phyloP scores from a whole-genome alignment of 1,284 basidiomycete species.

The Pseudozyma hubeiensis region DNA sequence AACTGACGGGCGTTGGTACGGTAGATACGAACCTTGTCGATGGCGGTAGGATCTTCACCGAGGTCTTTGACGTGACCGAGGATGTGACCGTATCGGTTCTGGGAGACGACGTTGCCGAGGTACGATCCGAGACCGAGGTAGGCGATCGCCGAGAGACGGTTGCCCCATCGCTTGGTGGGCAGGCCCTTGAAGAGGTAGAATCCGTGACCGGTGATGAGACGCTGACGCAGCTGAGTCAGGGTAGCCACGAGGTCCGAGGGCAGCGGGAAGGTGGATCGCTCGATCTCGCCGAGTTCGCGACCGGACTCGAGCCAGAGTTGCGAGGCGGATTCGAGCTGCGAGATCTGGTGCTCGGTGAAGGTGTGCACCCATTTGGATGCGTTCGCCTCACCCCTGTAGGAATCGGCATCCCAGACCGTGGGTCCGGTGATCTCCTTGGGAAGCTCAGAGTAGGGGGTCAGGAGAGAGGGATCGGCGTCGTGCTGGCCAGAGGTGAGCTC shows the following conservation, averaged over 20 bases:
- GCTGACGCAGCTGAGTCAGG: slow-evolving; percentile 40
- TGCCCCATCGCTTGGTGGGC: slow-evolving; percentile 68
- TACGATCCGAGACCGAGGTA: slow-evolving; percentile 70
- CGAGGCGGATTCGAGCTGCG: slow-evolving; percentile 52
- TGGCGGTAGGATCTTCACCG: slow-evolving; percentile 71
- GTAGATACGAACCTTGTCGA: slow-evolving; percentile 71
- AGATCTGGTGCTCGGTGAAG: slow-evolving; percentile 50
- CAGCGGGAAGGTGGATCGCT: slow-evolving; percentile 58
- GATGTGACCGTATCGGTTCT: slow-evolving; percentile 70
- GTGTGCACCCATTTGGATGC: slow-evolving; percentile 51
- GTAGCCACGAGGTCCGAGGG: slow-evolving; percentile 47
- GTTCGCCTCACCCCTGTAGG: slow-evolving; percentile 60
- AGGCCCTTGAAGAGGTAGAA: slow-evolving; percentile 71
- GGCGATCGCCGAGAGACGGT: slow-evolving; percentile 68
- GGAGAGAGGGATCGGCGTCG: slow-evolving; percentile 45
- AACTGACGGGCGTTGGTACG: slow-evolving; percentile 70
- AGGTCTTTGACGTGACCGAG: slow-evolving; percentile 71
- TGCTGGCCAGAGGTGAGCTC: slow-evolving; percentile 64
- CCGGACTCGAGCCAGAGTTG: slow-evolving; percentile 55
- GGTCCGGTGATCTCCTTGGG: slow-evolving; percentile 67
- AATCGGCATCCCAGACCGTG: slow-evolving; percentile 61
- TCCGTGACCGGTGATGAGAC: slow-evolving; percentile 62
- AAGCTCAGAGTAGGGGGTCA: slow-evolving; percentile 66
- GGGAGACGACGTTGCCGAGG: slow-evolving; percentile 68
- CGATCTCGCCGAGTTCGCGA: slow-evolving; percentile 58